These are phyloP conservation scores for Purpureocillium takamizusanense DNA, from an alignment of 2,329 filamentous ascomycete species.

Conservation along the genomic window DNA sequence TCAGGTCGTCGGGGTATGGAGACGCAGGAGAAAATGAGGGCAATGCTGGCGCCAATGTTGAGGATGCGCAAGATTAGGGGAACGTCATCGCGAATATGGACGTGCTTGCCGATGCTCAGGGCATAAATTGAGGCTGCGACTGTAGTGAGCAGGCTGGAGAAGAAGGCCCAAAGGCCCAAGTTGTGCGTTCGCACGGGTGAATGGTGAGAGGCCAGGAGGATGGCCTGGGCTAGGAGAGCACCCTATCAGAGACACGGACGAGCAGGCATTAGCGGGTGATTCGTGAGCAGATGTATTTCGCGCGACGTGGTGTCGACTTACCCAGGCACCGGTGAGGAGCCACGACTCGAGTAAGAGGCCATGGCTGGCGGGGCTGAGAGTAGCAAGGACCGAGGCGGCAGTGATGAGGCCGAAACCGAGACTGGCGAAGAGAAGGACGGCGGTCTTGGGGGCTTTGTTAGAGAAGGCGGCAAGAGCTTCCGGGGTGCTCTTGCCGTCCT, in stretches of 20 bases:
- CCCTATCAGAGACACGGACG: slow-evolving; percentile 23
- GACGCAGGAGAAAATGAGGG: slow-evolving; percentile 38
- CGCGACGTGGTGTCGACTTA: slow-evolving; percentile 28
- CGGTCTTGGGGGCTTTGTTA: slow-evolving; percentile 44
- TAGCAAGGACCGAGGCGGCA: slow-evolving; percentile 44
- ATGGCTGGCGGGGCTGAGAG: slow-evolving; percentile 24
- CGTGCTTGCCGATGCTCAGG: slow-evolving; percentile 22
- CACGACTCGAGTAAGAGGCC: slow-evolving; percentile 45
- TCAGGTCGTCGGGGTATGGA: slow-evolving; percentile 58
- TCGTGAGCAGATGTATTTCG: not conserved
- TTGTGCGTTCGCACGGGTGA: slow-evolving; percentile 42
- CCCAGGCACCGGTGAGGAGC: slow-evolving; percentile 54
- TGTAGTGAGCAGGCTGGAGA: slow-evolving; percentile 36
- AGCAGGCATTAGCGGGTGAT: no score
- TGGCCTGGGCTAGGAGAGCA: slow-evolving; percentile 42
- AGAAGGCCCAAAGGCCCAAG: slow-evolving; percentile 41
- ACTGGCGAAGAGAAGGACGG: slow-evolving; percentile 43
- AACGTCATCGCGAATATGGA: slow-evolving; percentile 25
- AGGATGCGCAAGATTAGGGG: slow-evolving; percentile 34
- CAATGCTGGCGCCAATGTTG: slow-evolving; percentile 35
- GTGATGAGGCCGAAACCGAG: slow-evolving; percentile 47
- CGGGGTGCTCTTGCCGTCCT: slow-evolving; percentile 59
- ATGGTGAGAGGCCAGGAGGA: slow-evolving; percentile 38
- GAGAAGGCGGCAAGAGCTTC: slow-evolving; percentile 56
- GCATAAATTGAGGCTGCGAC: slow-evolving; percentile 36